Conservation (phyloP, 108 stramenopile species). For the Pseudonitzschia delicatissima region DNA sequence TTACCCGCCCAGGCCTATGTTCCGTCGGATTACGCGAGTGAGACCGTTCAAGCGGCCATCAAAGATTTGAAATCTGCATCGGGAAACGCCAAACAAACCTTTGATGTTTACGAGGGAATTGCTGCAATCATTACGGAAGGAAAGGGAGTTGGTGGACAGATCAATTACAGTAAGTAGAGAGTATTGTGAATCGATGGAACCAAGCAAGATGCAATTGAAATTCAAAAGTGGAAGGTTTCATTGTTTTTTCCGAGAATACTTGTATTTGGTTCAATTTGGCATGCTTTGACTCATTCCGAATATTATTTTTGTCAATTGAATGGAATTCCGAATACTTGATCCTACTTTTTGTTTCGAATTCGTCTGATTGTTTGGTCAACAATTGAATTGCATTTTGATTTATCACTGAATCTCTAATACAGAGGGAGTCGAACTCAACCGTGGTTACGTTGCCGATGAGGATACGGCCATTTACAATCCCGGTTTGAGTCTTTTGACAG, state of each 20-base stretch:
- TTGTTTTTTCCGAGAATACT: not conserved
- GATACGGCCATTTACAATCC: slow-evolving; percentile 88
- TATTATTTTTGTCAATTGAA: too few species aligned
- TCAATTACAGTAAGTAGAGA: slow-evolving; percentile 62
- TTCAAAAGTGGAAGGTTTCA: too few species aligned
- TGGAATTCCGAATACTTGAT: too few species aligned
- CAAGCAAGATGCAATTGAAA: too few species aligned
- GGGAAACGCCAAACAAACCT: slow-evolving; percentile 53
- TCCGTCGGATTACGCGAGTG: slow-evolving; percentile 61
- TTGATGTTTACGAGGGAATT: slow-evolving; percentile 60
- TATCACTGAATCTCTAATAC: not conserved
- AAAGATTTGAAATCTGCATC: slow-evolving; percentile 35
- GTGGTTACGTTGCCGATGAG: slow-evolving; percentile 78
- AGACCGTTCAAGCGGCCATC: slow-evolving; percentile 58
- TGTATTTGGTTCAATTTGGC: not conserved
- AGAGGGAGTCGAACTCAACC: slow-evolving; percentile 69
- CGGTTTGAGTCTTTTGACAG: slow-evolving; percentile 67
- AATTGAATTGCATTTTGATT: not conserved
- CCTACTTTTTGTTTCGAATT: too few species aligned
- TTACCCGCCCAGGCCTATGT: slow-evolving; percentile 46
- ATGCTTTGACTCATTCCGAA: too few species aligned
- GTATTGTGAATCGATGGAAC: not conserved
- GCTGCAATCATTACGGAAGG: slow-evolving; percentile 84
- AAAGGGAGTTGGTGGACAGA: slow-evolving; percentile 73
- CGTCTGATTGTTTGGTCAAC: too few species aligned